Percentiles rank a stretch among this genome's conserved stretches.
phyloP scores from a whole-genome alignment of 1,284 basidiomycete genomes.

The Cyathus pygmaeus region DNA sequence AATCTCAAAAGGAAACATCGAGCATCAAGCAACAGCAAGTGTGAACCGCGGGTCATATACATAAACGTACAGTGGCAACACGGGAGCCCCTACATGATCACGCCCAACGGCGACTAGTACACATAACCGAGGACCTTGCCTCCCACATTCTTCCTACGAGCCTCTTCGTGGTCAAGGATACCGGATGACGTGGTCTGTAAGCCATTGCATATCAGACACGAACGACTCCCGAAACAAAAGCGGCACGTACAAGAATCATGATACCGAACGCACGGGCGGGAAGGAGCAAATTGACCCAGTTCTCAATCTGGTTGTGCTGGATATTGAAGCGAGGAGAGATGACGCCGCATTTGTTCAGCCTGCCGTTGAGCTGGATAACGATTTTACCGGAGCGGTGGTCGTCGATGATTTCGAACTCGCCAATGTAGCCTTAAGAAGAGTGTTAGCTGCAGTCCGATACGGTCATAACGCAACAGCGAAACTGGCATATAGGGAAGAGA shows the following conservation, averaged over 20 bases:
- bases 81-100: too few species aligned
- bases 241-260: conserved; percentile 83
- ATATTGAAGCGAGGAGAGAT: conserved; percentile 99
- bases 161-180: conserved; percentile 99
- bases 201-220: background rate
- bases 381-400: conserved; percentile 99
- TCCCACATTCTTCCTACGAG: conserved; percentile 97
- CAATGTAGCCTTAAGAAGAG: conserved; percentile 86
- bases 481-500: conserved; percentile 1
- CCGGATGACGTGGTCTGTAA: conserved; percentile 95
- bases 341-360: conserved; percentile 98
- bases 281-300: conserved; percentile 93
- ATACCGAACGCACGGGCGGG: conserved; percentile 96
- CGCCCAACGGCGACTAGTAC: conserved; percentile 72
- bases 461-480: too few species aligned
- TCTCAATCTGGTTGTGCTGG: conserved; percentile 91
- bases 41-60: too few species aligned
- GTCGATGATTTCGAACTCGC: conserved; percentile 99
- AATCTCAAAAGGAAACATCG: too few species aligned
- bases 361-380: conserved; percentile 97
- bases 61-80: too few species aligned
- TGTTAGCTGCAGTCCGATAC: conserved; percentile 21
- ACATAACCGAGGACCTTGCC: conserved; percentile 90
- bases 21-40: too few species aligned
- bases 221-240: background rate